Percentiles rank a stretch among this genome's conserved stretches.
Conservation (phyloP, 2,329 filamentous ascomycete species). For the Penicillium sp. region DNA sequence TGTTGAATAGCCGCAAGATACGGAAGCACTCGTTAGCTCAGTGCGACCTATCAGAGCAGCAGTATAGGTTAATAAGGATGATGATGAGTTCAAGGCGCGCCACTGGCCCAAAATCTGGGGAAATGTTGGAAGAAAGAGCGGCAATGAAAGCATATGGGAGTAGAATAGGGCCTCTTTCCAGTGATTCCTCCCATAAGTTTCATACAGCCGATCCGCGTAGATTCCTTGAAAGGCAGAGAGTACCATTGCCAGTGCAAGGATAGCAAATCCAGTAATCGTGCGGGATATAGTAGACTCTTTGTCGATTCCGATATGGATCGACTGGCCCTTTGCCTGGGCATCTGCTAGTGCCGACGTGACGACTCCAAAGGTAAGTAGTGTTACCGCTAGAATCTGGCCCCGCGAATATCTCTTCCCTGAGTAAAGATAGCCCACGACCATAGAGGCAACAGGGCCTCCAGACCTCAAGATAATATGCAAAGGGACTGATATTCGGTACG, state of each 20-base stretch:
- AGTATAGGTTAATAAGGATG: constrained; percentile 37
- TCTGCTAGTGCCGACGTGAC: constrained; percentile 89
- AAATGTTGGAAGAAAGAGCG: constrained; percentile 48
- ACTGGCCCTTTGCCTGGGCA: constrained; percentile 73
- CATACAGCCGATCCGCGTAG: constrained; percentile 91
- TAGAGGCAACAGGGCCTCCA: constrained; percentile 93
- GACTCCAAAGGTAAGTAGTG: constrained; percentile 83
- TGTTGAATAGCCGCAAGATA: neutral
- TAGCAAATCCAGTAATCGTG: constrained; percentile 69
- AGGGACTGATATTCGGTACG: constrained; percentile 93
- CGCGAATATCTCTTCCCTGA: constrained; percentile 79
- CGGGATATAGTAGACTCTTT: constrained; percentile 34
- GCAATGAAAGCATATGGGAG: constrained; percentile 63
- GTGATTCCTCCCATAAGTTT: constrained; percentile 75
- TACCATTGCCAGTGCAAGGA: constrained; percentile 86
- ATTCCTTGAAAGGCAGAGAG: constrained; percentile 93
- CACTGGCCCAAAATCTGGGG: constrained; percentile 43
- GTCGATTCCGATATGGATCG: constrained; percentile 46
- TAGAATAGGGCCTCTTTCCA: constrained; percentile 98
- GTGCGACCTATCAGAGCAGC: neutral
- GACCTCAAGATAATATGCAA: constrained; percentile 96
- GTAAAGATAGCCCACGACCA: constrained; percentile 84
- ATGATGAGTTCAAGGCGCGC: constrained; percentile 39
- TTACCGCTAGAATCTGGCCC: constrained; percentile 79
- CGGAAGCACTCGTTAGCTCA: neutral